phyloP scores from a whole-genome alignment of 306 rosid genomes.

The Senna tora region DNA sequence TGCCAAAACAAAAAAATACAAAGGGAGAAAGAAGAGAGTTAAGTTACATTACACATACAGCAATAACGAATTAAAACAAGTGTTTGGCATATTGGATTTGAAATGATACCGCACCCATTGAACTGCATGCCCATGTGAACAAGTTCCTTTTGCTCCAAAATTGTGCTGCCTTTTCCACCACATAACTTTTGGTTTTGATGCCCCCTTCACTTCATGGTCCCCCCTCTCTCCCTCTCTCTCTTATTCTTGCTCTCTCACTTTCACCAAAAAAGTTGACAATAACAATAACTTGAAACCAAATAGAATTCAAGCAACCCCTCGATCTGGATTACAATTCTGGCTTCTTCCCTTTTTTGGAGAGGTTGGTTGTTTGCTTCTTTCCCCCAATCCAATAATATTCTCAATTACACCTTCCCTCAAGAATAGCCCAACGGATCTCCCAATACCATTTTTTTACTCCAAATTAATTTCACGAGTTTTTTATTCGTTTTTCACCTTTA shows the following conservation, averaged over 20 bases:
- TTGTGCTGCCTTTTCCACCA: slow-evolving; percentile 27
- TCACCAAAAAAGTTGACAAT: slow-evolving; percentile 30
- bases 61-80: no score
- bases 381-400: not conserved
- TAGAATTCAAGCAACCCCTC: slow-evolving; percentile 35
- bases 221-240: no score
- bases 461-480: no score
- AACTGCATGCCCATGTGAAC: slow-evolving; percentile 12
- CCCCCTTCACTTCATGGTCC: slow-evolving; percentile 33
- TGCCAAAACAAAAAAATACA: slow-evolving; percentile 6
- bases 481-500: no score
- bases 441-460: no score
- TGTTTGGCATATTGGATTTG: slow-evolving; percentile 14
- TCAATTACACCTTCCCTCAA: not conserved
- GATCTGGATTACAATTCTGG: not conserved
- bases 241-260: slow-evolving; percentile 17
- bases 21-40: no score
- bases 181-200: slow-evolving; percentile 13
- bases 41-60: no score
- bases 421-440: not conserved
- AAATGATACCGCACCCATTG: not conserved
- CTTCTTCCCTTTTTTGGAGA: slow-evolving; percentile 17
- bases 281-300: slow-evolving; percentile 26
- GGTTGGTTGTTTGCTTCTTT: slow-evolving; percentile 5
- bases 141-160: not conserved